A percentile compares a stretch with the other conserved stretches of the same genome.
phyloP scores from a whole-genome alignment of 306 rosid genomes.

The Inga oerstediana region DNA sequence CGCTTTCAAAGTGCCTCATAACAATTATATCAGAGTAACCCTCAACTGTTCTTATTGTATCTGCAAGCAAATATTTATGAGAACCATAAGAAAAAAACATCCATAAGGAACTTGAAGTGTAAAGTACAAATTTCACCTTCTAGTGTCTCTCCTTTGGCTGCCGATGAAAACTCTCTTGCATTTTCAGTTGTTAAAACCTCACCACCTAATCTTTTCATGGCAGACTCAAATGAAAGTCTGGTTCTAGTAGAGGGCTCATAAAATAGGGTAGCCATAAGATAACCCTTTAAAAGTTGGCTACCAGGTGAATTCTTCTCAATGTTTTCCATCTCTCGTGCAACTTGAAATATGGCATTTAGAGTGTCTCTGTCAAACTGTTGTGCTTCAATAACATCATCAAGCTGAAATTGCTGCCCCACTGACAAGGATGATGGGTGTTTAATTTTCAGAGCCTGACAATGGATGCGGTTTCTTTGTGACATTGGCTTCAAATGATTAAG shows the following conservation, averaged over 20 bases:
- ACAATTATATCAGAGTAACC: conserved; percentile 90
- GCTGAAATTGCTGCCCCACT: conserved; percentile 69
- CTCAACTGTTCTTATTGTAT: conserved; percentile 86
- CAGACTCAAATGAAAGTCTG: conserved; percentile 92
- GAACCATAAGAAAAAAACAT: conserved; percentile 3
- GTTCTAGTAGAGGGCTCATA: conserved; percentile 96
- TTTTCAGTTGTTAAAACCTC: conserved; percentile 93
- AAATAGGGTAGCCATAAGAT: conserved; percentile 92
- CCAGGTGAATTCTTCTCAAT: conserved; percentile 72
- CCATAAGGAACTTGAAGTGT: conserved; percentile 11
- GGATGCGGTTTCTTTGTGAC: conserved; percentile 37
- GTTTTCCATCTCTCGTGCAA: conserved; percentile 80
- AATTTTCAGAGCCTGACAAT: conserved; percentile 42
- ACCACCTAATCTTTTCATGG: conserved; percentile 93
- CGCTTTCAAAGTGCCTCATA: conserved; percentile 93
- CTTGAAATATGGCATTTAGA: conserved; percentile 70
- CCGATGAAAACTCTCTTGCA: conserved; percentile 90
- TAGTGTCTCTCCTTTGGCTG: conserved; percentile 94
- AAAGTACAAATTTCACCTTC: conserved; percentile 58
- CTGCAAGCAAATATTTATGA: conserved; percentile 49
- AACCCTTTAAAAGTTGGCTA: conserved; percentile 78
- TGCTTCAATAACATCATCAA: conserved; percentile 82
- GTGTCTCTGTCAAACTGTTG: conserved; percentile 82
- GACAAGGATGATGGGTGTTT: conserved; percentile 43
- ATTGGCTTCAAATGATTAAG: conserved; percentile 29